A percentile compares a stretch with the other conserved stretches of the same genome.
Evolutionary conservation across 2,329 filamentous ascomycete genomes (phyloP).

Genomic region (Blastomyces emzantsi): DNA sequence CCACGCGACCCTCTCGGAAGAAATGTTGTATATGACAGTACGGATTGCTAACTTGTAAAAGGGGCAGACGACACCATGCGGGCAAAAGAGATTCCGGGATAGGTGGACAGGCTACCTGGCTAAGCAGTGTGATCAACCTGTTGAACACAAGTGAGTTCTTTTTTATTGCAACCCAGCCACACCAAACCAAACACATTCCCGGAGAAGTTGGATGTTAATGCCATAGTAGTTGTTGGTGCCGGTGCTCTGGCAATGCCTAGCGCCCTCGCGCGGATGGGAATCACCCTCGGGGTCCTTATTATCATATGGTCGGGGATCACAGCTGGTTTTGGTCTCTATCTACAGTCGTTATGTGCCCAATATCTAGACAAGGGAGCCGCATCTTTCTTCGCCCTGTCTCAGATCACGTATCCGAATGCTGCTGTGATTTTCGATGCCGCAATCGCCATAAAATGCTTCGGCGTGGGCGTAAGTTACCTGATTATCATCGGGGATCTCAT

Average conservation of each 20-base stretch:
- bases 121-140: constrained; percentile 88
- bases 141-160: constrained; percentile 72
- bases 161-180: too few species aligned
- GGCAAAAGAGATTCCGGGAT: constrained; percentile 61
- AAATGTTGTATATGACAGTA: neutral
- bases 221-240: constrained; percentile 69
- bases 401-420: constrained; percentile 93
- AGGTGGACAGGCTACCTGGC: constrained; percentile 70
- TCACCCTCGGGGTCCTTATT: constrained; percentile 70
- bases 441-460: constrained; percentile 97
- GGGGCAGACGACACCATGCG: constrained; percentile 31
- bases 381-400: constrained; percentile 94
- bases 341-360: constrained; percentile 84
- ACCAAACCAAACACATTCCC: neutral
- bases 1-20: neutral
- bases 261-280: constrained; percentile 91
- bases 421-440: constrained; percentile 92
- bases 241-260: constrained; percentile 94
- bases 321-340: constrained; percentile 85
- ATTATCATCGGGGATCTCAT: constrained; percentile 99
- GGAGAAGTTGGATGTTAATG: neutral
- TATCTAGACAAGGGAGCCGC: constrained; percentile 83
- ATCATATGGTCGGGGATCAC: constrained; percentile 88
- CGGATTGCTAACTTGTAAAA: neutral
- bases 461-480: constrained; percentile 91